Evolutionary conservation across 768 basidiomycete genomes (phyloP).

Genomic region (Daedaleopsis nitida): DNA sequence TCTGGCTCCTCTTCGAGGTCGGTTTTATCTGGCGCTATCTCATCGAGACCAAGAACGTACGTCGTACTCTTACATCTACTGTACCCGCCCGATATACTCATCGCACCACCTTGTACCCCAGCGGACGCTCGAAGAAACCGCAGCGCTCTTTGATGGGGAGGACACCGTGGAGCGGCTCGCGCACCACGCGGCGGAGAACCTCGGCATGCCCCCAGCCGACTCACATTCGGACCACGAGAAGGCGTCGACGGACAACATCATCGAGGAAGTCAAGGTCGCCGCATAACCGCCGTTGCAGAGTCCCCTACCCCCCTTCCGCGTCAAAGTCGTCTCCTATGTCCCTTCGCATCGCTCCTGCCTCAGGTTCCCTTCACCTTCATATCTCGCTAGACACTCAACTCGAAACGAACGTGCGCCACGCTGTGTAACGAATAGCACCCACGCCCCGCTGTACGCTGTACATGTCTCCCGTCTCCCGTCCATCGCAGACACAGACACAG

Average conservation of each 20-base stretch:
- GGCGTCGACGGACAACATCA: slow-evolving; percentile 17
- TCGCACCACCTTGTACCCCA: slow-evolving; percentile 14
- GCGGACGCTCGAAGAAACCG: slow-evolving; percentile 37
- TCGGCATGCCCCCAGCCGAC: slow-evolving; percentile 10
- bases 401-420: neutral
- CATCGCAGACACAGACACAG: slow-evolving; percentile 5
- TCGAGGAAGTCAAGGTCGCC: slow-evolving; percentile 24
- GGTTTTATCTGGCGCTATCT: slow-evolving; percentile 40
- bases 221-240: slow-evolving; percentile 27
- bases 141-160: slow-evolving; percentile 37
- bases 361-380: no score
- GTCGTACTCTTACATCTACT: neutral
- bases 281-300: no score
- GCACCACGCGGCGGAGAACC: neutral
- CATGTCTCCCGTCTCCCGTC: neutral
- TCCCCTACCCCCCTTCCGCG: neutral
- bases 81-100: neutral
- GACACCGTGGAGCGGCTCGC: slow-evolving; percentile 21
- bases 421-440: neutral
- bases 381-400: neutral
- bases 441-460: slow-evolving; percentile 1
- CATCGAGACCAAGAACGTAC: slow-evolving; percentile 41
- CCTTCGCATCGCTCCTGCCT: neutral
- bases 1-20: slow-evolving; percentile 44
- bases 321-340: neutral